These are phyloP conservation scores for Epichloe elymi DNA, from an alignment of 2,329 filamentous ascomycete genomes.

Conservation along the genomic window DNA sequence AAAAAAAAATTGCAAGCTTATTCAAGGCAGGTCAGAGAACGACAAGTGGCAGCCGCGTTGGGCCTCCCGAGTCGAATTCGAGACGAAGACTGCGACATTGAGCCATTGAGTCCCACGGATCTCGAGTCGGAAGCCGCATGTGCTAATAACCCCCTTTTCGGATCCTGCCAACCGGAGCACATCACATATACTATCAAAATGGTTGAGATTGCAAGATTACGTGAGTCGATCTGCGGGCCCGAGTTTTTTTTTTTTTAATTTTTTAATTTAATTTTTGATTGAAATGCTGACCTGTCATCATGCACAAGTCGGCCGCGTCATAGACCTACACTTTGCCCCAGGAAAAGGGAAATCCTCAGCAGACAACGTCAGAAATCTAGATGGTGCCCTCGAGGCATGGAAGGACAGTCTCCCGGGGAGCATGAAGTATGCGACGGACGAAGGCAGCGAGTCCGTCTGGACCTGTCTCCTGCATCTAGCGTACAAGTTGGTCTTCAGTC, in stretches of 20 bases:
- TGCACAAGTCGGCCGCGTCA: slow-evolving; percentile 20
- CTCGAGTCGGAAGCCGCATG: slow-evolving; percentile 17
- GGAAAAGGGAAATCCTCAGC: slow-evolving; percentile 17
- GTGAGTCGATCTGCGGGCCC: slow-evolving; percentile 10
- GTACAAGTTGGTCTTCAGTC: slow-evolving; percentile 17
- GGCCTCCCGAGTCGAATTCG: slow-evolving; percentile 24
- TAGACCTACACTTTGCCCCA: slow-evolving; percentile 23
- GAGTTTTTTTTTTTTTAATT: too few species aligned
- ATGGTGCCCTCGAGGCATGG: slow-evolving; percentile 20
- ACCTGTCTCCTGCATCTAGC: slow-evolving; percentile 24
- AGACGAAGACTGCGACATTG: slow-evolving; percentile 26
- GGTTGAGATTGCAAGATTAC: slow-evolving; percentile 22
- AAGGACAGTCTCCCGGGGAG: slow-evolving; percentile 19
- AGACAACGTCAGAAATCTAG: slow-evolving; percentile 16
- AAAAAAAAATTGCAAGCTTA: too few species aligned
- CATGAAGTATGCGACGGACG: slow-evolving; percentile 18
- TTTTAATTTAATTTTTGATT: too few species aligned
- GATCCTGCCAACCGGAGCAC: slow-evolving; percentile 19
- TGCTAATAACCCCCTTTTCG: slow-evolving; percentile 14
- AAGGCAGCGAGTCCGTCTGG: slow-evolving; percentile 22
- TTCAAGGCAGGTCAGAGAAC: slow-evolving; percentile 19
- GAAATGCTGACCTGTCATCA: neutral
- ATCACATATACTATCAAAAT: slow-evolving; percentile 24
- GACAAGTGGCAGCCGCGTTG: slow-evolving; percentile 23
- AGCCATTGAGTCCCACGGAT: slow-evolving; percentile 18